A percentile compares a stretch with the other conserved stretches of the same genome.
Conservation (phyloP, 345 rosid species). For the Gossypium longicalyx region DNA sequence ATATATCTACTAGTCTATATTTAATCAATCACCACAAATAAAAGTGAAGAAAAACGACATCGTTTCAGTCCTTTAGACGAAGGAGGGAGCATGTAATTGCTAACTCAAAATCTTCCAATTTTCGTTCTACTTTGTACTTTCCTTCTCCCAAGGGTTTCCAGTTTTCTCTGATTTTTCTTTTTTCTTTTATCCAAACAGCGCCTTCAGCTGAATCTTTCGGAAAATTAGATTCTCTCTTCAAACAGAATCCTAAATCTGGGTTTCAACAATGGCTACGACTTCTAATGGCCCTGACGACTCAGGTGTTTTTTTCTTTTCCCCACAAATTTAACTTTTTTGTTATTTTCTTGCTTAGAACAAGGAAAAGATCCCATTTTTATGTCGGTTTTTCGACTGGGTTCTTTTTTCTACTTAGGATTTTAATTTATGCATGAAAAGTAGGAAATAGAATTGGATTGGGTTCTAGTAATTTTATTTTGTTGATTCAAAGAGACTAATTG, state of each 20-base stretch:
- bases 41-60: not conserved
- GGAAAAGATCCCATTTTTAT: not conserved
- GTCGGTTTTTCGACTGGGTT: not conserved
- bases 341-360: not conserved
- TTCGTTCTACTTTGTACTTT: not conserved
- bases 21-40: no score
- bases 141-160: constrained; percentile 7
- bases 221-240: not conserved
- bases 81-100: not conserved
- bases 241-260: not conserved
- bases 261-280: constrained; percentile 11
- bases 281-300: not conserved
- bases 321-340: not conserved
- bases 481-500: not conserved
- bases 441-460: not conserved
- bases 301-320: not conserved
- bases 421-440: not conserved
- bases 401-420: not conserved
- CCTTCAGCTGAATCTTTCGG: not conserved
- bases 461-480: not conserved
- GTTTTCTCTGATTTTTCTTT: not conserved
- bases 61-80: not conserved
- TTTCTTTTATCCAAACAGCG: not conserved
- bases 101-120: not conserved
- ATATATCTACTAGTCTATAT: no score